Evolutionary conservation across 495 filamentous ascomycete genomes (phyloP).

Genomic region (Penicillium ucsense): DNA sequence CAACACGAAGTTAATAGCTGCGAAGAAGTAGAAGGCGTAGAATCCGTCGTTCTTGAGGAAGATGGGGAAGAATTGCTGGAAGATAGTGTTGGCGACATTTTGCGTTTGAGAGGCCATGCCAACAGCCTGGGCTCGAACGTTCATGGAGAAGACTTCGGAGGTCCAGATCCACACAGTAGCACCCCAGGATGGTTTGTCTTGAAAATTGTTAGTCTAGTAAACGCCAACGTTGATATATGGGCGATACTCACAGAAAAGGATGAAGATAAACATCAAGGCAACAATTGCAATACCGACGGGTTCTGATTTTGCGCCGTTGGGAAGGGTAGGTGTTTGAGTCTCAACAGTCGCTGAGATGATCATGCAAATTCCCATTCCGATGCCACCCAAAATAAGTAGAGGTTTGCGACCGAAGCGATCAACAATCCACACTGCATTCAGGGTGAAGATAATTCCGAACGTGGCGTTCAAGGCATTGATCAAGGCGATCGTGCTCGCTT

Average conservation of each 20-base stretch:
- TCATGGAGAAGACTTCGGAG: constrained; percentile 56
- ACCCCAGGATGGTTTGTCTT: constrained; percentile 58
- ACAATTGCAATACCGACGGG: constrained; percentile 55
- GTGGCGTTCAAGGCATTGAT: constrained; percentile 66
- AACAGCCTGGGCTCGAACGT: constrained; percentile 57
- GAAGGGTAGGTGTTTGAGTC: constrained; percentile 44
- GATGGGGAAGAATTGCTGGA: constrained; percentile 58
- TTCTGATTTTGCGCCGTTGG: constrained; percentile 38
- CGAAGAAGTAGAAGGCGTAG: constrained; percentile 44
- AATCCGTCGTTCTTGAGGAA: constrained; percentile 50
- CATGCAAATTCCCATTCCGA: constrained; percentile 62
- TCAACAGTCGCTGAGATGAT: constrained; percentile 57
- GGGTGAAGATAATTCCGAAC: constrained; percentile 55
- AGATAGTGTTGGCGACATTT: constrained; percentile 55
- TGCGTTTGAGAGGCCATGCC: constrained; percentile 59
- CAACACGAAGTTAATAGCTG: constrained; percentile 45
- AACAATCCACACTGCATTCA: constrained; percentile 59
- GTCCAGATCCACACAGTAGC: constrained; percentile 62
- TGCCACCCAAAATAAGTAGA: constrained; percentile 56
- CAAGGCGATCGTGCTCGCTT: constrained; percentile 44
- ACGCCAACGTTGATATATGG: background rate
- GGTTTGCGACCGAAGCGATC: constrained; percentile 62
- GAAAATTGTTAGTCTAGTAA: constrained; percentile 7
- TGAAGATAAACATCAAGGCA: constrained; percentile 53
- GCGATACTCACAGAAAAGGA: constrained; percentile 48